phyloP scores from a whole-genome alignment of 2,329 filamentous ascomycete species.

The Arthrobotrys megalospora region DNA sequence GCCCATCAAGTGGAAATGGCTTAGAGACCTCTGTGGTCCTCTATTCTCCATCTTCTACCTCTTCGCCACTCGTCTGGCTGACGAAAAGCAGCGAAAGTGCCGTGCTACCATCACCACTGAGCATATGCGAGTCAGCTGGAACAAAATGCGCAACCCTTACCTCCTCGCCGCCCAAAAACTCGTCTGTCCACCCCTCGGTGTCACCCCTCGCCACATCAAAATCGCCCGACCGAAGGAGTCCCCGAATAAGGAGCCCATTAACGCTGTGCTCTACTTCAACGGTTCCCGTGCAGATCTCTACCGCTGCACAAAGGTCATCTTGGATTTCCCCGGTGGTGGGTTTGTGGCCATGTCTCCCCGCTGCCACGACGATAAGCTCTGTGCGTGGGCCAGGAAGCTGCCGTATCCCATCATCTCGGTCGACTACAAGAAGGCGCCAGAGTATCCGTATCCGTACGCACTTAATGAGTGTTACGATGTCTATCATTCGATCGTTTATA shows the following conservation, averaged over 20 bases:
- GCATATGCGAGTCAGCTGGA: conserved; percentile 93
- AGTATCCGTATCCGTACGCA: conserved; percentile 87
- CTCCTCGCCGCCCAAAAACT: conserved; percentile 68
- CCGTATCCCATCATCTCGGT: conserved; percentile 86
- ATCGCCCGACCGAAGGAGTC: conserved; percentile 86
- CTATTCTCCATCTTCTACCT: conserved; percentile 92
- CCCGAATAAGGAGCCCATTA: conserved; percentile 85
- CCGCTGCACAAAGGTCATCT: conserved; percentile 81
- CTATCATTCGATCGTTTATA: conserved; percentile 81
- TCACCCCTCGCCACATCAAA: conserved; percentile 83
- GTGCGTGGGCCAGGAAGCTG: conserved; percentile 90
- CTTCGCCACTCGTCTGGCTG: conserved; percentile 90
- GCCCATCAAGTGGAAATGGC: conserved; percentile 84
- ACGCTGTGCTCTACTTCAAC: conserved; percentile 94
- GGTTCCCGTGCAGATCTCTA: conserved; percentile 84
- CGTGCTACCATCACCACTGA: conserved; percentile 88
- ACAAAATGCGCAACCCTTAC: conserved; percentile 92
- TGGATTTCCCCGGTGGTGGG: conserved; percentile 93
- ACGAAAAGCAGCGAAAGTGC: conserved; percentile 92
- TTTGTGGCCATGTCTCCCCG: conserved; percentile 98
- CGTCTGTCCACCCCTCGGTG: conserved; percentile 67
- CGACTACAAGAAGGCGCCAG: conserved; percentile 90
- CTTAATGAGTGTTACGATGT: conserved; percentile 90
- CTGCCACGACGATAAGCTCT: conserved; percentile 91
- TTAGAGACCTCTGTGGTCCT: conserved; percentile 85